Base-by-base conservation (phyloP, 176 grass and related monocot species). In the Pharus latifolius region DNA sequence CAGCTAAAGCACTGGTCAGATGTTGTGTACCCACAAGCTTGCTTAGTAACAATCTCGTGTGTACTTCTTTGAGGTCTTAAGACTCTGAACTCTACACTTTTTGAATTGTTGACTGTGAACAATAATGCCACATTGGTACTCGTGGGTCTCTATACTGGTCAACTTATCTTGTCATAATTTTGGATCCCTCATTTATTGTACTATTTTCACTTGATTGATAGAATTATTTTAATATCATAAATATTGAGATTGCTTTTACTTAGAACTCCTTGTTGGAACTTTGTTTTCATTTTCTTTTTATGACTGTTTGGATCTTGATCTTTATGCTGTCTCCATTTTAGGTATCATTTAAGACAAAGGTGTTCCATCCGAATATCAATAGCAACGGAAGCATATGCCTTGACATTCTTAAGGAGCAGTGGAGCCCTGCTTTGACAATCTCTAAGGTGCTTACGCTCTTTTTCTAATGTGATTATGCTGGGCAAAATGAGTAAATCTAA, bases 331-430 rank as follows among this genome's bases (percentile, higher is more conserved):
- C 37, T 62, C 4, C 2, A 10, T 55, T 83, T n/a, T 80, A 85
- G 83, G 83, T 85, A 18, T 85, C 83, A 22, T 85, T 85, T 49
- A 85, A 85, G 71, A 85, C 83, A 22, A 85, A 85, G 64, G 83
- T 85, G 48, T 85, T 85, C 32, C 83, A 85, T 70, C 83, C 83
- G 6, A 85, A 85, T 80, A 85, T 85, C 71, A 85, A 85, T 45
- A 85, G 77, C 64, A 85, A 85, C 76, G 83, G 83, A 76, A 85
- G 83, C 78, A 85, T 85, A 75, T 85, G 83, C 65, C 77, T 85
- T 2, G 83, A 85, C 60, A 85, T 85, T 76, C 83, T 85, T 24
- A 85, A 85, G 73, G 83, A 85, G 42, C 83, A 85, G 57, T 85
- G 83, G 83, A 85, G 83, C 64, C 83, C 83, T 49, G 83, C 83